Evolutionary conservation across 768 basidiomycete genomes (phyloP), one percentile per base, ranked within the genome.

Genomic region (Lanmaoa rubissima): DNA sequence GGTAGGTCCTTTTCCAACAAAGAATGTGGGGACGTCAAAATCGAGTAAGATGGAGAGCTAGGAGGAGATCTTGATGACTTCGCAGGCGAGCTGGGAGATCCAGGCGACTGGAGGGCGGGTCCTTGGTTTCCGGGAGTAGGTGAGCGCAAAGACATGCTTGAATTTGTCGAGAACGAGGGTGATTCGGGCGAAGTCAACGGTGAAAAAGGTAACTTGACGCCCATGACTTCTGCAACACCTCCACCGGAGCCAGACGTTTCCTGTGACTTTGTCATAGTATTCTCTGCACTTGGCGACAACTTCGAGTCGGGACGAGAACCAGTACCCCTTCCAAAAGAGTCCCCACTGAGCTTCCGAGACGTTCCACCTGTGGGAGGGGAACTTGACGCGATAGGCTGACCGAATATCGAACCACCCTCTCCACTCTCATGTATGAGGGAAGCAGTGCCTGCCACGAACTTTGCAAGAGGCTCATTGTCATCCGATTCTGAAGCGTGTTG

Each of bases 301-400:
- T 74, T 76, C n/a, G 78, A 78, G 46, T 76, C 76, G 14, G 76
- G 72, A 11, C 75, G 71, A 19, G 75, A 75, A 46, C 66, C 54
- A 19, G 72, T 26, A 19, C 60, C 58, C 13, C 44, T 68, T 10
- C 60, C 65, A 31, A 64, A 61, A 14, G 76, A 78, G 8, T 78
- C 78, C n/a, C 62, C 65, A 53, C 76, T 79, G 19, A 42, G 66
- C 19, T 68, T 68, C 44, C 70, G 69, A 46, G 61, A 54, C 19
- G 67, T 43, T 54, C 61, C 64, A 34, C 51, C 62, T 6, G 61
- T 47, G n/a, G 63, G 63, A 32, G 61, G 65, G 14, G 75, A 68
- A 49, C 73, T 74, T 17, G 66, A 64, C 2, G 64, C 54, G 1
- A 61, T 6, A 9, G 67, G 60, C 17, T 47, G 47, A 28, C 54